phyloP scores from a whole-genome alignment of 768 basidiomycete genomes.

The Suillus luteus region DNA sequence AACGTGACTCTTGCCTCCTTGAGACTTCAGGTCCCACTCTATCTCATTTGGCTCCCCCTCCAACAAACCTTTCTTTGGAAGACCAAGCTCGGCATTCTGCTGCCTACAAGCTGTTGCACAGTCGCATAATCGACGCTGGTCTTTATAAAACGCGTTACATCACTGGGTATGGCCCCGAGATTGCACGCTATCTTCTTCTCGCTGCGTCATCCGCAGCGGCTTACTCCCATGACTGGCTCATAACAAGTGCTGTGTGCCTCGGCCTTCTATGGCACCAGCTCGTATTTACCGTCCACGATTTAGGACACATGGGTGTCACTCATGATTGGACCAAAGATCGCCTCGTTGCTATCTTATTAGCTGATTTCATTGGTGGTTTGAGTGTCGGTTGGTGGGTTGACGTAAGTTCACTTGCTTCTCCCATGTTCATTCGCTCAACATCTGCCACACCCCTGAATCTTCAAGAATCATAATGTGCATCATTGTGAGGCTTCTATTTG shows the following conservation, averaged over 20 bases:
- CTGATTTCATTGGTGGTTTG: conserved; percentile 88
- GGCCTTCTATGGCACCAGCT: conserved; percentile 96
- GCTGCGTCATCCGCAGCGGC: conserved; percentile 58
- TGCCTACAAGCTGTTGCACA: conserved; percentile 81
- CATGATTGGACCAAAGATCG: conserved; percentile 85
- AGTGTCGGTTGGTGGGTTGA: conserved; percentile 99
- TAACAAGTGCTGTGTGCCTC: conserved; percentile 76
- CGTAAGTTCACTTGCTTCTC: conserved; percentile 53
- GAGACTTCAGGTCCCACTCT: conserved; percentile 42
- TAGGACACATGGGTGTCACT: conserved; percentile 93
- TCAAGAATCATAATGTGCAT: conserved; percentile 91
- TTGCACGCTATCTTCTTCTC: conserved; percentile 75
- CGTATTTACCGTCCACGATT: conserved; percentile 89
- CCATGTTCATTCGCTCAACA: conserved; percentile 13
- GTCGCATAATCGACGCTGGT: conserved; percentile 72
- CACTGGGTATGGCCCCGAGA: conserved; percentile 86
- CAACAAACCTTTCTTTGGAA: conserved; percentile 54
- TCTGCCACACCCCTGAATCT: not conserved
- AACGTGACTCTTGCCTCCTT: conserved; percentile 30
- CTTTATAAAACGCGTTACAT: conserved; percentile 85
- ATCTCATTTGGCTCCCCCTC: conserved; percentile 50
- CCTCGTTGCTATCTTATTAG: conserved; percentile 73
- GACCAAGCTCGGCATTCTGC: conserved; percentile 66
- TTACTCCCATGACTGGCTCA: conserved; percentile 65
- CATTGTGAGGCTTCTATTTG: conserved; percentile 64